Conservation (phyloP, 495 filamentous ascomycete genomes). For the Xylaria telfairii region DNA sequence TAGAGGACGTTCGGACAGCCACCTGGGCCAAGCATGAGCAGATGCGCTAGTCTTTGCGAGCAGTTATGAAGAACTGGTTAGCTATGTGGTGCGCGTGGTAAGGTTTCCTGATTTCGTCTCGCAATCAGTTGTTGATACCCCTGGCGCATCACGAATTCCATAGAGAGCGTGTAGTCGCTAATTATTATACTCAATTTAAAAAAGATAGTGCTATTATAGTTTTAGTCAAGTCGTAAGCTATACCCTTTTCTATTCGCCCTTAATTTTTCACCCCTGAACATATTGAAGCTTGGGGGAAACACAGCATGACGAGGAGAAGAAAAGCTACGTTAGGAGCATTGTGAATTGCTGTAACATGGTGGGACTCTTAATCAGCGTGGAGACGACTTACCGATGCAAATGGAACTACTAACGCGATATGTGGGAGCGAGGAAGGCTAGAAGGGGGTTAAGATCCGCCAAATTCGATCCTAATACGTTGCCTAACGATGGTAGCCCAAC, state of each 20-base stretch:
- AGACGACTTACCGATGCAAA: background rate
- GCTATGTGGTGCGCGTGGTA: conserved; percentile 14
- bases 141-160: conserved; percentile 18
- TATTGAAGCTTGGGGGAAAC: background rate
- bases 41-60: background rate
- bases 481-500: background rate
- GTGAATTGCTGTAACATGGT: background rate
- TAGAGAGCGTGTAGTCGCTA: conserved; percentile 18
- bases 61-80: conserved; percentile 15
- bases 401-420: background rate
- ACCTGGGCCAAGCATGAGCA: background rate
- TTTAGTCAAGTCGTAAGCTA: background rate
- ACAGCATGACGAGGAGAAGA: background rate
- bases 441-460: background rate
- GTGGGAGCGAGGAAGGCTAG: background rate
- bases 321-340: background rate
- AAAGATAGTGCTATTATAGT: conserved; percentile 19
- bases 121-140: conserved; percentile 25
- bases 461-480: background rate
- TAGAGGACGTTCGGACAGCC: background rate
- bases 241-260: background rate
- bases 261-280: background rate
- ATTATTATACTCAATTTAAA: conserved; percentile 10
- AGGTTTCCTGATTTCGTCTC: conserved; percentile 17
- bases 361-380: background rate